Evolutionary conservation across 345 rosid genomes (phyloP), one percentile per base, ranked within the genome.

Genomic region (Citrus mangshanensis): DNA sequence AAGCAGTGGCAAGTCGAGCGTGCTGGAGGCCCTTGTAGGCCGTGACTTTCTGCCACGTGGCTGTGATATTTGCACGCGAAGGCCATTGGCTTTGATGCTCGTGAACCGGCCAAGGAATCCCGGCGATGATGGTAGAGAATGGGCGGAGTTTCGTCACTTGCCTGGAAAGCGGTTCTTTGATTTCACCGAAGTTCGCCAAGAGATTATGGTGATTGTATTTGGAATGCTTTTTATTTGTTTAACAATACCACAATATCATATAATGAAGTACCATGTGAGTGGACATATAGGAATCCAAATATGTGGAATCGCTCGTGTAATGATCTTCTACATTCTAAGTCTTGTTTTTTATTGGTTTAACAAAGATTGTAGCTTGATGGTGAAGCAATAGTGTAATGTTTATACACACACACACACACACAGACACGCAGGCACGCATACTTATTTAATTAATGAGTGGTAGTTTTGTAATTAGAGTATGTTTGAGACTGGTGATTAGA

Each of bases 11-110:
- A 85, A 85, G 83, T 85, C 88, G 22, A 83, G 88, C 73, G 90
- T 87, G 22, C 86, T 87, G 5, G 88, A 87, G 78, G 84, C 88
- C 3, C 84, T 85, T 4, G 86, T 87, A 49, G 89, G 90, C 21
- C 86, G 88, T 7, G 90, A 88, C 76, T 88, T 88, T 34, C 83
- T 88, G 37, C 88, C 90, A 8, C 88, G 90, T 1, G 88, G 90
- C 4, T 81, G 81, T 51, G 85, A 83, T 70, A 85, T 87, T 56
- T 85, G 88, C 68, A 87, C 90, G 28, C 85, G 88, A 19, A 58
- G 88, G 35, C 90, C 90, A 0, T 76, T 87, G 28, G 76, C 77
- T 16, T 62, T 87, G 54, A 81, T 77, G 90, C 83, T 87, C 0
- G 85, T 79, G 73, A 72, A 83, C 13, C 74, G 80, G n/a, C 21